Evolutionary conservation across 495 filamentous ascomycete genomes (phyloP).

Genomic region (Lasiosphaeriaceae sp.): DNA sequence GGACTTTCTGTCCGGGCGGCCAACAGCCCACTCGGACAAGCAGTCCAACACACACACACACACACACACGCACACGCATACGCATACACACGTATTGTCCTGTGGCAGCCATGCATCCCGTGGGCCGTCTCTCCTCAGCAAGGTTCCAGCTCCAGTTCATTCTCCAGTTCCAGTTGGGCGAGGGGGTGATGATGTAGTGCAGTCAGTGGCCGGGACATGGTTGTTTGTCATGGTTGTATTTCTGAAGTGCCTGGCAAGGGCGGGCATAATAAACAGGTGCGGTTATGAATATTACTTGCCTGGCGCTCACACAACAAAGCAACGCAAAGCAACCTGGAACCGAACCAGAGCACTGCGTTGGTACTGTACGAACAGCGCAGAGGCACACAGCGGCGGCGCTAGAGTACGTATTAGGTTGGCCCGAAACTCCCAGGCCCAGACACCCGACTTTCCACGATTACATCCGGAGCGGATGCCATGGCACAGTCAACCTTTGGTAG

Average conservation of each 20-base stretch:
- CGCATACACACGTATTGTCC: not conserved
- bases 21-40: not conserved
- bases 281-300: not conserved
- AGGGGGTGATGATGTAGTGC: not conserved
- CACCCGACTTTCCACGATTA: not conserved
- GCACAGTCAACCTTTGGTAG: not conserved
- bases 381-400: not conserved
- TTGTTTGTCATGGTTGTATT: not conserved
- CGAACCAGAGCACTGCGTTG: not conserved
- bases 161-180: not conserved
- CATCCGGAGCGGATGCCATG: not conserved
- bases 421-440: not conserved
- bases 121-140: not conserved
- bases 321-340: not conserved
- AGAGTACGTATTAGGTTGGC: not conserved
- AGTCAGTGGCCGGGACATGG: not conserved
- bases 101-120: not conserved
- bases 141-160: not conserved
- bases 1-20: not conserved
- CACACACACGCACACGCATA: not conserved
- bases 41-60: not conserved
- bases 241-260: not conserved
- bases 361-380: not conserved
- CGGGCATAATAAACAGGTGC: not conserved
- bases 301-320: not conserved